Evolutionary conservation across 169 alveolate genomes (phyloP).

Genomic region (Amoebophrya sp.): DNA sequence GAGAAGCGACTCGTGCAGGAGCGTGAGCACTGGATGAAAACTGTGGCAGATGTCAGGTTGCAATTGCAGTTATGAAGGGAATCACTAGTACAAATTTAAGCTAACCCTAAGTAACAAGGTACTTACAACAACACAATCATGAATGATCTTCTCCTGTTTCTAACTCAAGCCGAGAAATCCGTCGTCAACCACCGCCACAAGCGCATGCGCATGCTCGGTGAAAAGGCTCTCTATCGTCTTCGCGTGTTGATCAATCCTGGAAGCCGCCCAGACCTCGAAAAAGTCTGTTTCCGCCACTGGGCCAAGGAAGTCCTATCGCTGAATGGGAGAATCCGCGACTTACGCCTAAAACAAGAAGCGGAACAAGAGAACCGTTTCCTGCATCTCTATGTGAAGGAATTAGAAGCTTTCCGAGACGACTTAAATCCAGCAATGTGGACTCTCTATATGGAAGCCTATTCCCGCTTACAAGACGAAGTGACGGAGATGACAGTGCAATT

Average conservation of each 20-base stretch:
- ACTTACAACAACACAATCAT: no score
- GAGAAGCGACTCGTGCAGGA: not conserved
- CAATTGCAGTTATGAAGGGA: no score
- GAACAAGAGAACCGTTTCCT: not conserved
- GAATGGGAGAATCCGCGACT: not conserved
- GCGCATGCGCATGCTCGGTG: constrained; percentile 11
- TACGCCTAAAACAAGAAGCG: not conserved
- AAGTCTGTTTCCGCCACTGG: constrained; percentile 24
- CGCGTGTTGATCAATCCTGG: constrained; percentile 20
- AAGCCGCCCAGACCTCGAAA: not conserved
- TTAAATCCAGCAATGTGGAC: not conserved
- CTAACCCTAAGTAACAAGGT: no score
- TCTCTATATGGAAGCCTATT: not conserved
- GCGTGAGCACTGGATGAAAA: constrained; percentile 22
- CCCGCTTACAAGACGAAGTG: not conserved
- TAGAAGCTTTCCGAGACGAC: not conserved
- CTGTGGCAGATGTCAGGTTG: not conserved
- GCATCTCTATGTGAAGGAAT: not conserved
- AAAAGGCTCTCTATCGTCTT: not conserved
- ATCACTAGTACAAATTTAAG: no score
- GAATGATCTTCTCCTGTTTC: no score
- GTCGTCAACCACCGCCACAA: not conserved
- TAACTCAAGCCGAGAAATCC: no score
- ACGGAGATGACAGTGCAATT: not conserved
- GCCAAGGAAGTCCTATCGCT: not conserved